phyloP scores from a whole-genome alignment of 805 yeast genomes.

The Hanseniaspora valbyensis region DNA sequence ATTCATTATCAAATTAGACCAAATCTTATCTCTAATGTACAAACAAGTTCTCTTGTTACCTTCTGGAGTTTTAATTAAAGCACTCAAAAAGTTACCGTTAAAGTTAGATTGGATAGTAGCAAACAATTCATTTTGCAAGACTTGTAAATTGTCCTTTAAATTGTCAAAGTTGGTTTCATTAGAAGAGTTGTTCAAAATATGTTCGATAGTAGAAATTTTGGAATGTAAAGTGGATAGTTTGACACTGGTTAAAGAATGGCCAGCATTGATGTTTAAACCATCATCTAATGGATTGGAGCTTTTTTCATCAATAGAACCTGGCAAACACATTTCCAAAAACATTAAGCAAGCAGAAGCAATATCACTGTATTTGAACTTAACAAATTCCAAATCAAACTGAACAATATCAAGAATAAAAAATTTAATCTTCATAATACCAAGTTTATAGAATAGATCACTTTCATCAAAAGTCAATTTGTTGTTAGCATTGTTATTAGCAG shows the following conservation, averaged over 20 bases:
- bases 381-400: constrained; percentile 14
- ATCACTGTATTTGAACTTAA: constrained; percentile 10
- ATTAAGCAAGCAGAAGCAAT: constrained; percentile 14
- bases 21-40: constrained; percentile 13
- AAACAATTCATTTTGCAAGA: constrained; percentile 10
- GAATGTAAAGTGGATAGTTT: neutral
- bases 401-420: constrained; percentile 12
- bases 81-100: constrained; percentile 14
- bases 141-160: constrained; percentile 9
- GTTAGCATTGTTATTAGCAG: neutral
- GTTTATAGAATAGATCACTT: constrained; percentile 11
- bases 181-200: neutral
- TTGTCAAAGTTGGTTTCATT: constrained; percentile 11
- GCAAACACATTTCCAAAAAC: constrained; percentile 14
- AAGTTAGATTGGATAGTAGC: constrained; percentile 11
- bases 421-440: constrained; percentile 14
- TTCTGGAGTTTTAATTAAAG: constrained; percentile 13
- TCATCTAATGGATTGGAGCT: neutral
- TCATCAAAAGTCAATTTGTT: constrained; percentile 4
- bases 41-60: constrained; percentile 13
- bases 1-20: constrained; percentile 14
- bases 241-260: neutral
- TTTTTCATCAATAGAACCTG: constrained; percentile 14
- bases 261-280: neutral
- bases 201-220: neutral